Base-by-base conservation (phyloP, 768 basidiomycete species). In the Kwoniella sp. region DNA sequence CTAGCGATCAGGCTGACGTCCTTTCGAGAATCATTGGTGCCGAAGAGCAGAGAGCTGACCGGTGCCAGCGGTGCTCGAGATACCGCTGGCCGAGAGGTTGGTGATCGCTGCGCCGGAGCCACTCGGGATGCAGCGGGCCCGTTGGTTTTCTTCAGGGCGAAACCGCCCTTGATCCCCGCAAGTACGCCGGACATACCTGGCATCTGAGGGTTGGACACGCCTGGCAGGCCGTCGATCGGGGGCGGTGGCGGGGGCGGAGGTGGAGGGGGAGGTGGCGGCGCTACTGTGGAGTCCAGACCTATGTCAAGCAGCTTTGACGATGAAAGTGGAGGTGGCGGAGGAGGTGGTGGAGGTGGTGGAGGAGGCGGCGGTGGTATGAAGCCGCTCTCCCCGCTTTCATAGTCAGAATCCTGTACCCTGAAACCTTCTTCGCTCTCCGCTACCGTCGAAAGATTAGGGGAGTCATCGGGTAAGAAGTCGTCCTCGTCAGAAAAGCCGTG, bases 1-100 rank as follows among this genome's bases (percentile, higher is more conserved):
- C 81, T 84, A 1, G 92, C 88, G 27, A 87, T 85, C 36, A 90
- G 80, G 3, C 83, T 79, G 68, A 95, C 82, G 66, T 89, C 88
- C 74, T 96, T 96, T 42, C 89, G 86, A 38, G 58, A 61, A 39
- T 70, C 69, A 34, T 62, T 67, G 26, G 51, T 52, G 15, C 68
- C 68, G 33, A 62, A 60, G 3, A 67, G 55, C 0, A 70, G 46
- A 65, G 77, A 1, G 72, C 77, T 3, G 25, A 69, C 28, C 2
- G 67, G 64, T 5, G 53, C 62, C 1, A 67, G 53, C 20, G 65
- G 67, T 20, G 62, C 64, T 5, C 62, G 52, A 25, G 56, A 33
- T 26, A 57, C 50, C 3, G 43, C 27, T 0, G 49, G 46, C 17
- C 42, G 36, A 17, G 34, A 56, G 29, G 31, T 52, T n/a, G 51